Base-by-base conservation (phyloP, 2,329 filamentous ascomycete genomes). In the Emergomyces orientalis region DNA sequence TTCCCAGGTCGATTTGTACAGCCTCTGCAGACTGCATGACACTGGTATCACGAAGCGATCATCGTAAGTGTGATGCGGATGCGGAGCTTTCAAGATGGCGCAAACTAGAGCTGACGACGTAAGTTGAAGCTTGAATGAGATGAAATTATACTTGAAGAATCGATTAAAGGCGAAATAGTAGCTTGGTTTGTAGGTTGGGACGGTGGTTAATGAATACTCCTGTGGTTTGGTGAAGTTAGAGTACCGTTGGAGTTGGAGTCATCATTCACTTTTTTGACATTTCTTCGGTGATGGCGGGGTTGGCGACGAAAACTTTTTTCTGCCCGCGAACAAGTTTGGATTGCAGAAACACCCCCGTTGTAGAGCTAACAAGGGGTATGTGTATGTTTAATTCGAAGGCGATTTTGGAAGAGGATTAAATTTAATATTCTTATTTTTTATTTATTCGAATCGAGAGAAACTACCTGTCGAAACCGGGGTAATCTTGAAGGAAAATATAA, bases 1-100 rank as follows among this genome's bases (percentile, higher is more conserved):
- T 97, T 69, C 76, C 75, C 74, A 77, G 75, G 69, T 77, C 75
- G 70, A 86, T 76, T 69, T 76, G 74, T 64, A 72, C 73, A 73
- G 73, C 72, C 69, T 77, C 76, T 67, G 72, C 71, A 71, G 73
- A 72, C 72, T 76, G 75, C 75, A 77, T 65, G 54, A 73, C 64
- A 68, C 69, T 63, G 70, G 67, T 61, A 68, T 76, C 73, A 76
- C 69, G 65, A 66, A 68, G 67, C 68, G 69, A 68, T 68, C 75
- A 77, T 77, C 72, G 70, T 73, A 72, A 41, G 17, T 22, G 13
- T 41, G 34, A 6, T 49, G 22, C 22, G 34, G 55, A 30, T 34
- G 55, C 22, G 34, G 25, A 47, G 14, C 41, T 14, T 57, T 27
- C 17, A 25, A 52, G 25, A 25, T 13, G 19, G n/a, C 54, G 34